Evolutionary conservation across 495 filamentous ascomycete genomes (phyloP).

Genomic region (Penicillium chermesinum): DNA sequence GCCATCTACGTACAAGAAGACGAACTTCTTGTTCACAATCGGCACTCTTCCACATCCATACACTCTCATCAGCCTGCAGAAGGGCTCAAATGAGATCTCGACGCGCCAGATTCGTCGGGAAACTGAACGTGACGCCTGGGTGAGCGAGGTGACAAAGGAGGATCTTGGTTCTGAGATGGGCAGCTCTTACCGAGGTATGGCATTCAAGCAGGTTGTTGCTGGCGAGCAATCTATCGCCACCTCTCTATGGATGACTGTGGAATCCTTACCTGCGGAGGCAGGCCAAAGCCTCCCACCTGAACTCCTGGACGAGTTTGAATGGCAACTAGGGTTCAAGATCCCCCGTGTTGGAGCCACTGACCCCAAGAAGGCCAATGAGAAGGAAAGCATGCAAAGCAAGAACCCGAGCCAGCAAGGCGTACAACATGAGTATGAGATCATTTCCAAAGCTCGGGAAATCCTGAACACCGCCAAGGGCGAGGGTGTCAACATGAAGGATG

Average conservation of each 20-base stretch:
- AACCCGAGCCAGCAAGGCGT: conserved; percentile 46
- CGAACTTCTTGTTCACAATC: conserved; percentile 66
- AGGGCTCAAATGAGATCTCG: conserved; percentile 49
- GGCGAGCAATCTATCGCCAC: conserved; percentile 51
- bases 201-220: conserved; percentile 80
- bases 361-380: conserved; percentile 50
- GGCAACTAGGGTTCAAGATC: conserved; percentile 82
- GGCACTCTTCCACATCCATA: conserved; percentile 88
- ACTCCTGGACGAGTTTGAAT: conserved; percentile 65
- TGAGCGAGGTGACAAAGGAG: conserved; percentile 64
- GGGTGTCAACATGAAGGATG: conserved; percentile 45
- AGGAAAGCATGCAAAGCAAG: conserved; percentile 33
- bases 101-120: conserved; percentile 67
- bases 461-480: conserved; percentile 36
- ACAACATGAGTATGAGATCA: conserved; percentile 52
- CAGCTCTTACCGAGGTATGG: conserved; percentile 57
- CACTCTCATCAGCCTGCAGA: conserved; percentile 63
- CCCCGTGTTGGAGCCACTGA: conserved; percentile 50
- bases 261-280: conserved; percentile 45
- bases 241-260: conserved; percentile 78
- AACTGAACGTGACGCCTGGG: conserved; percentile 75
- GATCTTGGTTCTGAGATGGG: conserved; percentile 56
- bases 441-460: conserved; percentile 54
- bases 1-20: conserved; percentile 55
- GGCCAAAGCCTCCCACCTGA: conserved; percentile 36